Percentiles rank a stretch among this genome's conserved stretches.
phyloP scores from a whole-genome alignment of 2,329 filamentous ascomycete species.

The Penicillium sclerotigenum region DNA sequence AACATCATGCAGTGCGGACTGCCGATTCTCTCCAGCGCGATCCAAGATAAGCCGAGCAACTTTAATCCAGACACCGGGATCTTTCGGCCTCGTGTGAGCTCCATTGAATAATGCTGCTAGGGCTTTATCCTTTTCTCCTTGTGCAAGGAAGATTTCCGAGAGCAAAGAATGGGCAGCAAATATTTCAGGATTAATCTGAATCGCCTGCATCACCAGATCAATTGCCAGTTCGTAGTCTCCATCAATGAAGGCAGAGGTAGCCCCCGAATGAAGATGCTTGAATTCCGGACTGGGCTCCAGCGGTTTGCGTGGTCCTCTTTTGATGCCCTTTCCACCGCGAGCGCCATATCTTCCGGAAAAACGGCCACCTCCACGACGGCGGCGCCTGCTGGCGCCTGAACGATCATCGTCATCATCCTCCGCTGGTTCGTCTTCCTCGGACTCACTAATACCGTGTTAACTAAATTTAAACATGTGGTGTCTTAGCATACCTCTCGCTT shows the following conservation, averaged over 20 bases:
- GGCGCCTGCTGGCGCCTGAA: constrained; percentile 26
- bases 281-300: constrained; percentile 50
- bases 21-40: constrained; percentile 45
- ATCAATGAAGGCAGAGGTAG: constrained; percentile 50
- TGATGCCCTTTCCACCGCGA: constrained; percentile 46
- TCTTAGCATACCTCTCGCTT: constrained; percentile 25
- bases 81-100: constrained; percentile 55
- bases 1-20: constrained; percentile 47
- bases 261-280: constrained; percentile 47
- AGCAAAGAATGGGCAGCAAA: constrained; percentile 60
- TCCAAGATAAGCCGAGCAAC: constrained; percentile 56
- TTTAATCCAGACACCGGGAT: constrained; percentile 56
- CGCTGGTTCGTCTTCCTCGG: constrained; percentile 21
- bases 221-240: constrained; percentile 46
- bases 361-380: constrained; percentile 31
- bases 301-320: constrained; percentile 46
- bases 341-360: constrained; percentile 40
- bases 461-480: not conserved
- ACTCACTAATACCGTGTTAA: constrained; percentile 23
- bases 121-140: constrained; percentile 56
- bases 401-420: constrained; percentile 27
- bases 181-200: constrained; percentile 60
- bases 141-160: constrained; percentile 56
- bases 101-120: constrained; percentile 57
- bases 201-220: constrained; percentile 47